Base-by-base conservation (phyloP, 2,329 filamentous ascomycete species). In the Zelopaecilomyces penicillatus region DNA sequence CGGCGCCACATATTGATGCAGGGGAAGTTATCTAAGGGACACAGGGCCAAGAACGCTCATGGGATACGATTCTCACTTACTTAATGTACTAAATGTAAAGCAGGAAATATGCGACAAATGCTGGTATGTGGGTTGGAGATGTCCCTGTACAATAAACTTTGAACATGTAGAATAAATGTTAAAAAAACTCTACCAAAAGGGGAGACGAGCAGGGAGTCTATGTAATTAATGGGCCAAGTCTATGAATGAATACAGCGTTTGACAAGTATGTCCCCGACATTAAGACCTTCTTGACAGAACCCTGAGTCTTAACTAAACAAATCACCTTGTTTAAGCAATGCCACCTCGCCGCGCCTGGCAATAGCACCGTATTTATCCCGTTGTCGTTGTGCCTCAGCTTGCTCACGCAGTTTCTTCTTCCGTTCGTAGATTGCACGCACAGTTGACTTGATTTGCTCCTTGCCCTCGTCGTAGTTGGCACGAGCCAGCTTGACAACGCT, bases 381-480 rank as follows among this genome's bases (percentile, higher is more conserved):
- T 50, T 59, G 63, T 38, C 63, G 61, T 3, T 52, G 58, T 5
- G 54, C 59, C 56, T 80, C 75, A 12, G 60, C 65, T 49, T 79
- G 71, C 57, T 84, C 65, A 11, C 89, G 72, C 47, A 70, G 57
- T 60, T 73, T 78, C 69, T 84, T 93, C 74, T 95, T 95, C 49
- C 93, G 75, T 72, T 96, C 87, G 64, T 95, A 98, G 2, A 98
- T 88, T 4, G 89, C 93, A 42, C 84, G 72, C 0, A 98, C 81
- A 2, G 88, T 88, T 26, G 80, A 74, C 51, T 79, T 82, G 19
- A 93, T 87, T 64, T 86, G 81, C 45, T 87, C 85, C 41, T 78
- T 78, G 1, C 91, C 89, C 61, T 95, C 87, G 5, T 78, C 73
- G 54, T 88, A 98, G 64, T 98, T 98, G 8, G 87, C 87, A 44